Percentiles rank a stretch among this genome's conserved stretches.
Evolutionary conservation across 2,329 filamentous ascomycete species (phyloP).

Genomic region (Aspergillus candidus): DNA sequence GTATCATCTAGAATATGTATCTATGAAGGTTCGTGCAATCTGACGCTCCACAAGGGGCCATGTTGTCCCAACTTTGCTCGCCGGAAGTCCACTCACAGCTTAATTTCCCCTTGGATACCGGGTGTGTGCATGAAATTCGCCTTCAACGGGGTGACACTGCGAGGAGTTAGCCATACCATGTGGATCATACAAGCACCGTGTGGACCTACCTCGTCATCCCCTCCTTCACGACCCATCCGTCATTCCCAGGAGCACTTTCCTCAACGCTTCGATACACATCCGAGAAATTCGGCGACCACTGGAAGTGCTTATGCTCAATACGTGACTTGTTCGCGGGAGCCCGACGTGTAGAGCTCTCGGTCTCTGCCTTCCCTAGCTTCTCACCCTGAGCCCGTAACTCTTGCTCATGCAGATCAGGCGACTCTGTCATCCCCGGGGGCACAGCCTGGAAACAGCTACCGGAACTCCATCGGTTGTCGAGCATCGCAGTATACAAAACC

Average conservation of each 20-base stretch:
- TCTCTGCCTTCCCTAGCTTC: constrained; percentile 25
- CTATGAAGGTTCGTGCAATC: constrained; percentile 18
- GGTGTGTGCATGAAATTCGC: constrained; percentile 84
- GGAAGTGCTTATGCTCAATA: constrained; percentile 81
- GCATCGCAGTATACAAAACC: constrained; percentile 74
- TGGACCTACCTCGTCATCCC: constrained; percentile 68
- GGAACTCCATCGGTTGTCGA: constrained; percentile 86
- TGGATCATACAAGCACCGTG: background rate
- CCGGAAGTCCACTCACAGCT: constrained; percentile 62
- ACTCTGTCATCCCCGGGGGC: constrained; percentile 54
- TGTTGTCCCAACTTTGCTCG: constrained; percentile 16
- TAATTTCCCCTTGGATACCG: constrained; percentile 64
- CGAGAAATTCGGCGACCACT: constrained; percentile 82
- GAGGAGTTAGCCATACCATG: constrained; percentile 4
- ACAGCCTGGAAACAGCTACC: constrained; percentile 83
- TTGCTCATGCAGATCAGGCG: constrained; percentile 62
- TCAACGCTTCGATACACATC: constrained; percentile 88
- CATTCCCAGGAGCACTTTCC: constrained; percentile 70
- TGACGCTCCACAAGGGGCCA: constrained; percentile 20
- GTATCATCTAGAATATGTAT: constrained; percentile 24
- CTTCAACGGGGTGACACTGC: constrained; percentile 78
- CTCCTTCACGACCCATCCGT: constrained; percentile 88
- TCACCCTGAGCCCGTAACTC: constrained; percentile 63
- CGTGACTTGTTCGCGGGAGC: constrained; percentile 33
- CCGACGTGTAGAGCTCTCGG: constrained; percentile 14